phyloP scores from a whole-genome alignment of 164 flowering plant species.

The Vitis cinerea region DNA sequence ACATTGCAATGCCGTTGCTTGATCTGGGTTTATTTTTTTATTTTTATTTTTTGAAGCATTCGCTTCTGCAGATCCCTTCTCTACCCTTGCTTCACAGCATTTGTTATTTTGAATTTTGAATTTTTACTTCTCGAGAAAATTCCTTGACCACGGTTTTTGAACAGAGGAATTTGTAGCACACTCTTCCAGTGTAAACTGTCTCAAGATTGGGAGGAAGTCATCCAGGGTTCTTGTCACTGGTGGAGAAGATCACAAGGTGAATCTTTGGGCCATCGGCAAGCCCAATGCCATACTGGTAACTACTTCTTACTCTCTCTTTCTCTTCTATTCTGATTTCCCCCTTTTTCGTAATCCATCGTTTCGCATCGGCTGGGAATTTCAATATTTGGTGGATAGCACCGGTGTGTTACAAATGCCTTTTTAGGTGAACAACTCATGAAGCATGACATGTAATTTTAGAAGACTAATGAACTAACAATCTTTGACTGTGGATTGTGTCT shows the following conservation, averaged over 20 bases:
- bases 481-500: background rate
- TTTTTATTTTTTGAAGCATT: background rate
- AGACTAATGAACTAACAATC: too few species aligned
- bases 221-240: conserved; percentile 95
- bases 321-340: background rate
- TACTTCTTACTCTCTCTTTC: conserved; percentile 18
- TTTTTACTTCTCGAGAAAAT: background rate
- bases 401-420: too few species aligned
- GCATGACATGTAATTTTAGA: conserved; percentile 1
- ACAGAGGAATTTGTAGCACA: conserved; percentile 99
- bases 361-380: too few species aligned
- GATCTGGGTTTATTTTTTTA: conserved; percentile 8
- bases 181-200: conserved; percentile 83
- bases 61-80: background rate
- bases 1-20: background rate
- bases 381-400: too few species aligned
- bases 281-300: conserved; percentile 85
- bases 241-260: conserved; percentile 98
- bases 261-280: conserved; percentile 97
- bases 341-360: too few species aligned
- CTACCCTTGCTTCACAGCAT: background rate
- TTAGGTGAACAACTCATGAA: too few species aligned
- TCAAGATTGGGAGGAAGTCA: conserved; percentile 90
- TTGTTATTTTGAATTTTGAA: background rate
- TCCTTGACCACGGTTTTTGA: conserved; percentile 33